These are phyloP conservation scores for Trifolium pratense DNA, from an alignment of 306 rosid genomes.

Conservation along the genomic window DNA sequence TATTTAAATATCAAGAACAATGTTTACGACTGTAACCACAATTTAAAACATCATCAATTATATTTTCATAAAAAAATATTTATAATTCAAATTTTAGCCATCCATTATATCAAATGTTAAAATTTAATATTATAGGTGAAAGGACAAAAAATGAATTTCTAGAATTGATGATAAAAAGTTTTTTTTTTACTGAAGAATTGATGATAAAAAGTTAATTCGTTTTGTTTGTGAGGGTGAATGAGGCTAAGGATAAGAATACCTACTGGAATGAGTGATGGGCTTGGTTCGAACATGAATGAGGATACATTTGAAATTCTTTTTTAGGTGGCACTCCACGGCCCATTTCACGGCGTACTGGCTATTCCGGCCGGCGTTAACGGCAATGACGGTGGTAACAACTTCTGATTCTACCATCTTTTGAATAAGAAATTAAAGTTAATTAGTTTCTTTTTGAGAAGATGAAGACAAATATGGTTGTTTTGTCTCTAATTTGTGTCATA, in stretches of 20 bases:
- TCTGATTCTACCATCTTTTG: neutral
- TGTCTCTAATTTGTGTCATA: neutral
- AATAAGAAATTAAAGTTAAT: neutral
- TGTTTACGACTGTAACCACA: neutral
- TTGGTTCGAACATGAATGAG: conserved; percentile 71
- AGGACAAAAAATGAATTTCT: neutral
- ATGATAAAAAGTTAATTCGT: neutral
- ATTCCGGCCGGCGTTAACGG: conserved; percentile 63
- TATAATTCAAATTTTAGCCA: neutral
- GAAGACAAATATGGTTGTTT: neutral
- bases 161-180: neutral
- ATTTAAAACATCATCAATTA: neutral
- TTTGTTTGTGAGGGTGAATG: neutral
- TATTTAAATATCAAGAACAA: too few relatives aligned
- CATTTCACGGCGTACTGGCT: conserved; percentile 75
- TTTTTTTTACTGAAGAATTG: too few relatives aligned
- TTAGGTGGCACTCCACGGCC: conserved; percentile 75
- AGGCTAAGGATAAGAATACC: conserved; percentile 61
- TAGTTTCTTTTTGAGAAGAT: neutral
- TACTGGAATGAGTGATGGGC: conserved; percentile 60
- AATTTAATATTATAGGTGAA: neutral
- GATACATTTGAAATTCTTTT: conserved; percentile 46
- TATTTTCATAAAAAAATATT: neutral
- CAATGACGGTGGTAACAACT: conserved; percentile 50
- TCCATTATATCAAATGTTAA: neutral